These are phyloP conservation scores for Curvularia sp. DNA, from an alignment of 2,329 filamentous ascomycete genomes.

Conservation along the genomic window DNA sequence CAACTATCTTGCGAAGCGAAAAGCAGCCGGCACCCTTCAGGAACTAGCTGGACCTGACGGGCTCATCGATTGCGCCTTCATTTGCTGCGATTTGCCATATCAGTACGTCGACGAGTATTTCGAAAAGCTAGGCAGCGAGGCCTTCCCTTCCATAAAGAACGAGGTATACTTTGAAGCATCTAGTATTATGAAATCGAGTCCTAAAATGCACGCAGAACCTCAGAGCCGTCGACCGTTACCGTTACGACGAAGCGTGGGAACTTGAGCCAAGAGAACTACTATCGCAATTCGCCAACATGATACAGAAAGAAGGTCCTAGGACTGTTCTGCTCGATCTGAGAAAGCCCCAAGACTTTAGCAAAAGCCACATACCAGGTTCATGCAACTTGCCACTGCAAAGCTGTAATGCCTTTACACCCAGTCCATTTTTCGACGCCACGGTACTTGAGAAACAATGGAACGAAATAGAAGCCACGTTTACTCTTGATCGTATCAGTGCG, in stretches of 20 bases:
- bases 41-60: slow-evolving; percentile 20
- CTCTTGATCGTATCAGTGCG: slow-evolving; percentile 25
- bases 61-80: slow-evolving; percentile 51
- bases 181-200: neutral
- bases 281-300: slow-evolving; percentile 16
- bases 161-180: slow-evolving; percentile 8
- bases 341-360: slow-evolving; percentile 28
- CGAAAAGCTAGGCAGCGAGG: slow-evolving; percentile 58
- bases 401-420: slow-evolving; percentile 15
- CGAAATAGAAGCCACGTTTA: slow-evolving; percentile 29
- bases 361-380: slow-evolving; percentile 27
- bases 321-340: slow-evolving; percentile 26
- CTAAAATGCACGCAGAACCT: slow-evolving; percentile 25
- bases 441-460: slow-evolving; percentile 31
- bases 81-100: slow-evolving; percentile 70
- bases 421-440: slow-evolving; percentile 26
- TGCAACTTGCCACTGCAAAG: slow-evolving; percentile 33
- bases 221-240: slow-evolving; percentile 27
- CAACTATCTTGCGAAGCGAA: slow-evolving; percentile 24
- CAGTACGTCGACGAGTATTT: slow-evolving; percentile 69
- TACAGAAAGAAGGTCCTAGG: neutral
- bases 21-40: slow-evolving; percentile 20
- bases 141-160: slow-evolving; percentile 29
- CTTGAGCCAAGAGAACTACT: slow-evolving; percentile 21
- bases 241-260: slow-evolving; percentile 36